Evolutionary conservation across 176 grass and related monocot genomes (phyloP), one percentile per base, ranked within the genome.

Genomic region (Zoysia japonica): DNA sequence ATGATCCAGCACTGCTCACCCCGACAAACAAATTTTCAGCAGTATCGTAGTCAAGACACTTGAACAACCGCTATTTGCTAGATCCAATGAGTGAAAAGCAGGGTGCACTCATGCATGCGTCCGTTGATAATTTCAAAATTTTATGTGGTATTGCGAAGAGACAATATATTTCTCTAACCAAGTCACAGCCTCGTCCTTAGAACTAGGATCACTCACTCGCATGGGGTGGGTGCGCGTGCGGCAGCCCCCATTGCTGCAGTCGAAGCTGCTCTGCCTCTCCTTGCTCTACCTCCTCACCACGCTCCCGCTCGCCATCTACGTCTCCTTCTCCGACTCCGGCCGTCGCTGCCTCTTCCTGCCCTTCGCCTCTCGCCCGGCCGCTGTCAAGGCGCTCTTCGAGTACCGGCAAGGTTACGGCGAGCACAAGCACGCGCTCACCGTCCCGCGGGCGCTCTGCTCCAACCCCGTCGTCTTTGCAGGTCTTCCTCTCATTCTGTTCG

Each of bases 201-300:
- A 12, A 65, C 11, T 65, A 40, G 62, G 62, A 65, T 65, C 62
- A 65, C 62, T 64, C 35, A 64, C 11, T 65, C 35, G 61, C 11
- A 94, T 94, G 92, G 86, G n/a, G 69, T 86, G 85, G 90, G 55
- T 82, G 72, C 78, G 73, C 55, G 61, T 87, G 81, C 73, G 80
- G 80, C 85, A 88, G 1, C 86, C 90, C 3, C 78, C 87, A 43
- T 61, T 98, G 48, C 70, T 89, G 83, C 92, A 93, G 81, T 94
- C 90, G 9, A 98, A 94, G 83, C 68, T 89, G 72, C 92, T 98
- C 88, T 94, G 92, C 88, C 63, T 94, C 40, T 98, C 95, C 44
- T 76, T 98, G 7, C 85, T 98, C 74, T 94, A 94, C 90, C 95
- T 98, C 85, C 75, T 92, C 86, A 91, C 95, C 78, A 93, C 95